Percentiles rank a stretch among this genome's conserved stretches.
phyloP scores from a whole-genome alignment of 2,329 filamentous ascomycete species.

The Exutisphaerella laricina region DNA sequence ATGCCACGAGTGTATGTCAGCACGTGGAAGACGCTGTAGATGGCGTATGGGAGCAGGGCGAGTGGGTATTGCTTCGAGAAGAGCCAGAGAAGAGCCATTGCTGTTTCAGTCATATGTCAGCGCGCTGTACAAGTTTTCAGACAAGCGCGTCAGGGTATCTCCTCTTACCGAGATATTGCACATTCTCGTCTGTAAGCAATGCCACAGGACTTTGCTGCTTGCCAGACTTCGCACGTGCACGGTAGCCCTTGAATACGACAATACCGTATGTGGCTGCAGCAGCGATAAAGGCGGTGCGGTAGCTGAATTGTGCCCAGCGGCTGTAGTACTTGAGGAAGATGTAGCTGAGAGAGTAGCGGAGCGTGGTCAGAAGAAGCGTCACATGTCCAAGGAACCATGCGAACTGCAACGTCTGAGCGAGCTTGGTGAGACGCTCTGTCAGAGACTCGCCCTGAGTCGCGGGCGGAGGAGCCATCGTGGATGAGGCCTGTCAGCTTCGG shows the following conservation, averaged over 20 bases:
- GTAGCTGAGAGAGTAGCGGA: conserved; percentile 81
- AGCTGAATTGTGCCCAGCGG: conserved; percentile 71
- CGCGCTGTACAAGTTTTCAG: neutral
- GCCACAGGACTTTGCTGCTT: conserved; percentile 55
- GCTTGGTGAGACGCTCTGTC: conserved; percentile 25
- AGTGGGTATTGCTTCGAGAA: conserved; percentile 82
- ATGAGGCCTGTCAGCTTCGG: neutral
- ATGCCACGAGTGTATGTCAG: conserved; percentile 93
- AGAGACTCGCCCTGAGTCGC: conserved; percentile 16
- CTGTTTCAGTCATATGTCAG: conserved; percentile 43
- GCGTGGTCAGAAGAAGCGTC: conserved; percentile 72
- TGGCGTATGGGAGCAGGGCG: conserved; percentile 85
- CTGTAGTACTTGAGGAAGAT: conserved; percentile 82
- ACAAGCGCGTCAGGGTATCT: neutral
- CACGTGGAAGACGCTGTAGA: conserved; percentile 98
- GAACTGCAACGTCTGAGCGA: conserved; percentile 90
- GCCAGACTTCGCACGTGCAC: conserved; percentile 72
- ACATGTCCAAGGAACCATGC: conserved; percentile 67
- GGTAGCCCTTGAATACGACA: conserved; percentile 96
- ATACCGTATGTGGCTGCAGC: conserved; percentile 94
- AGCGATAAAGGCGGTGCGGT: conserved; percentile 83
- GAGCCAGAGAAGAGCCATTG: conserved; percentile 93
- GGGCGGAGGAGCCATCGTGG: conserved; percentile 17
- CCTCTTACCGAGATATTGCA: conserved; percentile 85
- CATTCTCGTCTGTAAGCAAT: conserved; percentile 83